phyloP scores from a whole-genome alignment of 495 filamentous ascomycete species.

The Echria macrotheca region DNA sequence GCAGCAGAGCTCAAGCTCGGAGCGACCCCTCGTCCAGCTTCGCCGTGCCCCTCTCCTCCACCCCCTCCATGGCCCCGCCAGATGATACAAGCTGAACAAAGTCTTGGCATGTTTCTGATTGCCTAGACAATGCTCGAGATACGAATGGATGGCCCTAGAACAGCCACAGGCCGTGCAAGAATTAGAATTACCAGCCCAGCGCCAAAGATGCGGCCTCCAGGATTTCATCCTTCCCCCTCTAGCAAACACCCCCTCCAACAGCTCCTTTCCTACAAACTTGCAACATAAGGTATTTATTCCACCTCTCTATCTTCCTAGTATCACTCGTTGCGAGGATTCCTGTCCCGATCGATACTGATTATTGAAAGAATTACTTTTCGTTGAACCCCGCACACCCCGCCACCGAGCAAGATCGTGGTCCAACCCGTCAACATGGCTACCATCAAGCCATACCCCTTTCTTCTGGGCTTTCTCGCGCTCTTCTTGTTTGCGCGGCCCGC shows the following conservation, averaged over 20 bases:
- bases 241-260: too few species aligned
- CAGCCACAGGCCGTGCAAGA: conserved; percentile 3
- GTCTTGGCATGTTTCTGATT: conserved; percentile 12
- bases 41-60: conserved; percentile 3
- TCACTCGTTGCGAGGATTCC: too few species aligned
- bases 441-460: conserved; percentile 36
- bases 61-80: conserved; percentile 1
- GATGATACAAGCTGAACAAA: conserved; percentile 12
- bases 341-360: too few species aligned
- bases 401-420: too few species aligned
- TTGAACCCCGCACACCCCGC: too few species aligned
- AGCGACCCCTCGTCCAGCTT: conserved; percentile 6
- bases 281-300: too few species aligned
- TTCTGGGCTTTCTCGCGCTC: conserved; percentile 49
- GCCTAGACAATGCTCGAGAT: conserved; percentile 4
- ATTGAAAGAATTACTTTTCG: too few species aligned
- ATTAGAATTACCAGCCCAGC: not conserved
- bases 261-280: too few species aligned
- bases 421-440: too few species aligned
- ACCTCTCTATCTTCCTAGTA: too few species aligned
- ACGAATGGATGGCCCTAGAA: conserved; percentile 1
- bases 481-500: conserved; percentile 57
- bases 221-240: not conserved
- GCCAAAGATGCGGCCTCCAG: not conserved
- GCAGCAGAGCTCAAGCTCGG: conserved; percentile 1